These are phyloP conservation scores for Fusarium haematococcum DNA, from an alignment of 2,329 filamentous ascomycete genomes.

Conservation along the genomic window DNA sequence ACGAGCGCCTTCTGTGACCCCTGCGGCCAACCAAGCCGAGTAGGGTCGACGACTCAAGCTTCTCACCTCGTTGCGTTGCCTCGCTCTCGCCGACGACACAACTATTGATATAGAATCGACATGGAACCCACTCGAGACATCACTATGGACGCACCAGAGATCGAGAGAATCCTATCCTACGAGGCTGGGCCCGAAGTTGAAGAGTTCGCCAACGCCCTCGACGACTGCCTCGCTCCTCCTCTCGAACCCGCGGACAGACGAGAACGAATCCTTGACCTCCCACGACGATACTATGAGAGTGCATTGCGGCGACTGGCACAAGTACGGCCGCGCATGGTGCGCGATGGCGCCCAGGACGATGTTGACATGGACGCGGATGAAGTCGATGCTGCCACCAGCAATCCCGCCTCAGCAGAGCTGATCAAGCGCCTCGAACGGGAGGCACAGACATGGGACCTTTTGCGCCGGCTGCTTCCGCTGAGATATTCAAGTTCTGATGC, in stretches of 20 bases:
- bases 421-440: slow-evolving; percentile 78
- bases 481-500: slow-evolving; percentile 63
- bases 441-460: slow-evolving; percentile 89
- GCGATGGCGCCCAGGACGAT: slow-evolving; percentile 55
- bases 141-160: slow-evolving; percentile 31
- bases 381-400: slow-evolving; percentile 50
- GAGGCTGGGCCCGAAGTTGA: slow-evolving; percentile 82
- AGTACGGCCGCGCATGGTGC: slow-evolving; percentile 44
- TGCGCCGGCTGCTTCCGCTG: slow-evolving; percentile 79
- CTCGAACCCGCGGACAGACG: slow-evolving; percentile 66
- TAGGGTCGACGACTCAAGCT: slow-evolving; percentile 39
- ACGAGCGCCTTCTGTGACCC: slow-evolving; percentile 38
- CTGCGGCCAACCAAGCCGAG: slow-evolving; percentile 42
- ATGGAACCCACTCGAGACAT: not conserved
- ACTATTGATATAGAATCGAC: not conserved
- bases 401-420: slow-evolving; percentile 42
- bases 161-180: slow-evolving; percentile 21
- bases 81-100: not conserved
- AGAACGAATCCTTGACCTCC: slow-evolving; percentile 74
- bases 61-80: slow-evolving; percentile 2
- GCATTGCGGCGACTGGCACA: slow-evolving; percentile 52
- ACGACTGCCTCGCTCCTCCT: slow-evolving; percentile 73
- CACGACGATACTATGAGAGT: slow-evolving; percentile 68
- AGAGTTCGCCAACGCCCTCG: slow-evolving; percentile 84
- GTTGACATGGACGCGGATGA: slow-evolving; percentile 70